phyloP scores from a whole-genome alignment of 495 filamentous ascomycete genomes.

The Amorphotheca resinae region DNA sequence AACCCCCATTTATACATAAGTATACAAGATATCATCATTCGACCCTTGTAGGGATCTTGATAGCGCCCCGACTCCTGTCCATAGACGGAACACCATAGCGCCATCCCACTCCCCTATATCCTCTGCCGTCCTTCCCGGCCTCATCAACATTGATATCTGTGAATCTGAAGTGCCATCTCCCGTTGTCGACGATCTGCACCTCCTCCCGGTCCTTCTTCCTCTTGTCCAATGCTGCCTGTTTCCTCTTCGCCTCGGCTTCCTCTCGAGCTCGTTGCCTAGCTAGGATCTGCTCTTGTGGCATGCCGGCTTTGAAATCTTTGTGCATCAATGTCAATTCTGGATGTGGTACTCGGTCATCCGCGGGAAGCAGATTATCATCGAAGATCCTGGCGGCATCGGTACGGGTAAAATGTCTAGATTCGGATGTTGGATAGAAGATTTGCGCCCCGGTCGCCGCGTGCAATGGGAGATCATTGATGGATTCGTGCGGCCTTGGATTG shows the following conservation, averaged over 20 bases:
- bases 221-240: conserved; percentile 24
- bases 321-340: conserved; percentile 65
- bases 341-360: conserved; percentile 79
- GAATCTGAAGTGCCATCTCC: conserved; percentile 74
- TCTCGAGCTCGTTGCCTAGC: conserved; percentile 31
- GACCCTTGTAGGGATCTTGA: conserved; percentile 20
- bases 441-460: conserved; percentile 70
- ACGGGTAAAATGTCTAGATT: conserved; percentile 83
- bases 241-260: conserved; percentile 28
- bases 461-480: conserved; percentile 81
- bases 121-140: conserved; percentile 35
- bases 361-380: conserved; percentile 54
- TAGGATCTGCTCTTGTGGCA: conserved; percentile 24
- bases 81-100: conserved; percentile 37
- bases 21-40: conserved; percentile 12
- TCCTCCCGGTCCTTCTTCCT: conserved; percentile 26
- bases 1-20: too few species aligned
- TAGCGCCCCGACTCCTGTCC: conserved; percentile 32
- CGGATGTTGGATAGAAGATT: conserved; percentile 80
- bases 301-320: conserved; percentile 29
- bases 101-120: conserved; percentile 44
- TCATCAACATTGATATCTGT: conserved; percentile 43
- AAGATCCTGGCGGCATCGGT: conserved; percentile 82
- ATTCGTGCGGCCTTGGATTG: conserved; percentile 44
- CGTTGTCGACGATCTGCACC: conserved; percentile 34